Base-by-base conservation (phyloP, 169 alveolate genomes). In the Cryptosporidium canis region DNA sequence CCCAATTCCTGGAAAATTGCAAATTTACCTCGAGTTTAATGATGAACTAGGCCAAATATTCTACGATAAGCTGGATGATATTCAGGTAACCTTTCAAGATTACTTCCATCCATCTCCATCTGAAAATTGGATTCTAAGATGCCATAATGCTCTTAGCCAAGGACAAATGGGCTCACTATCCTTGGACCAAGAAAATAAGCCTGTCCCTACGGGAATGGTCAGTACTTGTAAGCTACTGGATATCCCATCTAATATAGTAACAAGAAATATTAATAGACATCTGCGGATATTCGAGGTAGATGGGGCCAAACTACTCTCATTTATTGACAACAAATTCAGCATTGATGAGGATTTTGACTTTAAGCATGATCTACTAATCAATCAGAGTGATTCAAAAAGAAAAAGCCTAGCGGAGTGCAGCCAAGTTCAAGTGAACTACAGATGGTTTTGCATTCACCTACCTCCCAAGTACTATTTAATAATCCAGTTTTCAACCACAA, bases 331-430 rank as follows among this genome's bases (percentile, higher is more conserved):
- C 14, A 35, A 77, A 63, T 56, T 77, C 31, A 16, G 11, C 12
- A 77, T 55, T 24, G 16, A 27, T 0, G 87, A 77, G 35, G 64
- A 61, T 0, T 77, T 77, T 61, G 87, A 77, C 31, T 77, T 77
- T 61, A 39, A 77, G n/a, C 87, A 77, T 77, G 87, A 77, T 43
- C 31, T 77, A 35, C 43, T 77, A 61, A 77, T 77, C 39, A 14
- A n/a, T 14, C 16, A 72, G 24, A 9, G n/a, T 2, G 33, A 51
- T 12, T 16, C 12, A 35, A 33, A 43, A 12, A 33, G 31, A 27
- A 11, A 37, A 1, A 77, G 27, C 18, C 33, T 55, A 18, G 33
- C 5, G 9, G 64, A 67, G 0, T 12, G n/a, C 2, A 27, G 51
- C 5, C 12, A 33, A 24, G 31, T 77, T 18, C 3, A 56, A 41